Evolutionary conservation across 2,329 filamentous ascomycete genomes (phyloP), one percentile per base, ranked within the genome.

Genomic region (Fusarium armeniacum): DNA sequence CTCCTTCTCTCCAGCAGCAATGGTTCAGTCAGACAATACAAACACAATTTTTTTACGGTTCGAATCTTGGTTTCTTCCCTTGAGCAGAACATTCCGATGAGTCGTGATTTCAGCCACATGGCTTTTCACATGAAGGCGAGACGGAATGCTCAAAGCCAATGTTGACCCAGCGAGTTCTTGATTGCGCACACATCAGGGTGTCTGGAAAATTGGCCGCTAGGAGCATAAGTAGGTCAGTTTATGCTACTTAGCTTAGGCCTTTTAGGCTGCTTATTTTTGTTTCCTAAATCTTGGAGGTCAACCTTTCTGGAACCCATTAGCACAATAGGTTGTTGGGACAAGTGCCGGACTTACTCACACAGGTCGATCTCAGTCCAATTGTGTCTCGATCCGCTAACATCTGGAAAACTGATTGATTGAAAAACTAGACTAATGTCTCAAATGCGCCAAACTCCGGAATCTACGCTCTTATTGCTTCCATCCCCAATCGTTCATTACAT

Each of bases 1-100:
- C 67, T 73, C 64, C 62, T 73, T 72, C 62, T 75, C 71, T 72
- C 69, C 68, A 69, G 72, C 65, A 72, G 67, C 65, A 72, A 62
- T 72, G 72, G 72, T 74, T 69, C 70, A 74, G 68, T 74, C 70
- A 74, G 63, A 70, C 66, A 74, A 74, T 74, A 70, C 72, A 74
- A 70, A 46, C 60, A 65, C 32, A 56, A 61, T 65, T 70, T 72
- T 62, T 46, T 65, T 54, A 54, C 62, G 43, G 50, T 63, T 63
- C 50, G 63, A 64, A 49, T 26, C 24, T 65, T 52, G n/a, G 22
- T 64, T 40, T 65, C 57, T 58, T 32, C 40, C 45, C 43, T 66
- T 35, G 11, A 20, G 28, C 40, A 41, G 43, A 65, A 47, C 67
- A 65, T 70, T 70, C 59, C 64, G 55, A 56, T 56, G 30, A 33